phyloP scores from a whole-genome alignment of 1,284 basidiomycete species.

The Marasmius sp. region DNA sequence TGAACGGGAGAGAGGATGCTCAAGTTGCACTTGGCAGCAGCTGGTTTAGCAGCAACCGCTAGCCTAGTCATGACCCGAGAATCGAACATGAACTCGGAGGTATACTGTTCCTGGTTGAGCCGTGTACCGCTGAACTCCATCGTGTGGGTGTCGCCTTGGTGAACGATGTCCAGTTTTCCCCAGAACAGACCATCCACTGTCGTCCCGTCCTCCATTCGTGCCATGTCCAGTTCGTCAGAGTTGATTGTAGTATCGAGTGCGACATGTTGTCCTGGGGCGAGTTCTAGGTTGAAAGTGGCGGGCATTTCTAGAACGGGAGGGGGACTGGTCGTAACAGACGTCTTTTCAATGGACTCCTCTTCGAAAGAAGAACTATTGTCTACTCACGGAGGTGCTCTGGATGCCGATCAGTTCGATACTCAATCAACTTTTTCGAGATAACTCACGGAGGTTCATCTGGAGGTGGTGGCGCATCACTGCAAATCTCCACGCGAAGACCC shows the following conservation, averaged over 20 bases:
- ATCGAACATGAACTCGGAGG: slow-evolving; percentile 70
- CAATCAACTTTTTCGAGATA: background rate
- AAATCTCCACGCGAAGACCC: slow-evolving; percentile 78
- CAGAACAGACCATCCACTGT: slow-evolving; percentile 79
- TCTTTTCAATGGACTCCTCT: background rate
- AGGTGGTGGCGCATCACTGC: slow-evolving; percentile 77
- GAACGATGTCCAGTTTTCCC: slow-evolving; percentile 80
- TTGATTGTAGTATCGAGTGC: slow-evolving; percentile 73
- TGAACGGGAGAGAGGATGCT: slow-evolving; percentile 66
- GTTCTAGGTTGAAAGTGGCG: slow-evolving; percentile 76
- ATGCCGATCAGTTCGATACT: background rate
- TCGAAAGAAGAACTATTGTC: background rate
- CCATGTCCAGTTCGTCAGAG: slow-evolving; percentile 82
- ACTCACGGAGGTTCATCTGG: slow-evolving; percentile 78
- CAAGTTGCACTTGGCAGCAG: slow-evolving; percentile 71
- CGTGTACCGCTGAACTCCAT: slow-evolving; percentile 81
- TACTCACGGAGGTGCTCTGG: slow-evolving; percentile 71
- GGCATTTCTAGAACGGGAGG: slow-evolving; percentile 85
- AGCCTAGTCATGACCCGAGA: slow-evolving; percentile 72
- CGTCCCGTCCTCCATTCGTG: slow-evolving; percentile 83
- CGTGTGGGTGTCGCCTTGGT: slow-evolving; percentile 69
- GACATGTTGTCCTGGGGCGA: slow-evolving; percentile 70
- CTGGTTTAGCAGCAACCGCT: slow-evolving; percentile 66
- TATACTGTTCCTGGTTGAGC: slow-evolving; percentile 59
- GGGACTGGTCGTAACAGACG: slow-evolving; percentile 45